These are phyloP conservation scores for Tausonia pullulans DNA, from an alignment of 1,284 basidiomycete genomes.

Conservation along the genomic window DNA sequence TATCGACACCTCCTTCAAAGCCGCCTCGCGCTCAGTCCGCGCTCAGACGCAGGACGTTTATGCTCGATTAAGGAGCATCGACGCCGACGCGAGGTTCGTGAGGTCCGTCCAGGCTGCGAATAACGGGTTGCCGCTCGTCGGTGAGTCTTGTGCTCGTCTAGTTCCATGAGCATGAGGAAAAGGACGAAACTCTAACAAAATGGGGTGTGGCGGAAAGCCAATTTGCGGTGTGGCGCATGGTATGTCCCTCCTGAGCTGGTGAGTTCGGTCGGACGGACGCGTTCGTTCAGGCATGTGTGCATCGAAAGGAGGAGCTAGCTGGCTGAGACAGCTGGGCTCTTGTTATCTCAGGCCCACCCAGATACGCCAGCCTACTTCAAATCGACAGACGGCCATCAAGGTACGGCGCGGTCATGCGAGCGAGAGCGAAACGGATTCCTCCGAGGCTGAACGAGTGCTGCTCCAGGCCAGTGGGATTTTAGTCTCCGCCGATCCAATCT, in stretches of 20 bases:
- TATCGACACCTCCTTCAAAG: too few species aligned
- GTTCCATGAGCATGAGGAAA: not conserved
- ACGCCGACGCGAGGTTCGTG: conserved; percentile 57
- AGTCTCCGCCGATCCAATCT: conserved; percentile 78
- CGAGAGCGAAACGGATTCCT: not conserved
- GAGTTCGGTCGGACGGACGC: not conserved
- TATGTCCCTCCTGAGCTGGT: conserved; percentile 29
- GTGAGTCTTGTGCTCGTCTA: conserved; percentile 37
- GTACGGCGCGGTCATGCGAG: conserved; percentile 29
- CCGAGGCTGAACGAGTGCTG: not conserved
- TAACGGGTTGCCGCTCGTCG: conserved; percentile 48
- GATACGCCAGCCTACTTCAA: conserved; percentile 70
- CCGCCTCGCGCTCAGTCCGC: too few species aligned
- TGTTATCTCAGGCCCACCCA: not conserved
- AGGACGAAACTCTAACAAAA: not conserved
- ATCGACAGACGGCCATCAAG: conserved; percentile 87
- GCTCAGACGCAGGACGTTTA: conserved; percentile 45
- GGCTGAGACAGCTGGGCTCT: not conserved
- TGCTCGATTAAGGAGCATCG: conserved; percentile 67
- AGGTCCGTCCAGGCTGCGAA: conserved; percentile 45
- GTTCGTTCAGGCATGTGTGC: not conserved
- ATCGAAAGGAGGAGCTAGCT: too few species aligned
- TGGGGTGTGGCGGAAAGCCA: not conserved
- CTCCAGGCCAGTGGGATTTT: conserved; percentile 59
- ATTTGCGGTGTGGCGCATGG: conserved; percentile 12